These are phyloP conservation scores for Wickerhamomyces bisporus DNA, from an alignment of 805 yeast genomes.

Conservation along the genomic window DNA sequence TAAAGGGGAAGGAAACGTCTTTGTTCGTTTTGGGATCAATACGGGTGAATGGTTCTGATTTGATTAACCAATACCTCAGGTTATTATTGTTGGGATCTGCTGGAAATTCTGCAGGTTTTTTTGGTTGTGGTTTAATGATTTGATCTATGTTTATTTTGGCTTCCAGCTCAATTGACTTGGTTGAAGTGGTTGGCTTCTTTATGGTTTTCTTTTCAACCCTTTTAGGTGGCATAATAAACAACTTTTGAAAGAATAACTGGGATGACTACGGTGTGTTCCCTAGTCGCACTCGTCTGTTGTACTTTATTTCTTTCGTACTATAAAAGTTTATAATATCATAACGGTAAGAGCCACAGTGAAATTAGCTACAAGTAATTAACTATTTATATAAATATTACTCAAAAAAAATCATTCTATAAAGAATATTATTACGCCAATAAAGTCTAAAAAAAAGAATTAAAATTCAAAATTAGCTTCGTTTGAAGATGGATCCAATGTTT, in stretches of 20 bases:
- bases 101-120: conserved; percentile 29
- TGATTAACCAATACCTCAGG: conserved; percentile 46
- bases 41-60: conserved; percentile 49
- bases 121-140: conserved; percentile 23
- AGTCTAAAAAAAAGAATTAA: too few species aligned
- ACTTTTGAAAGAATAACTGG: not conserved
- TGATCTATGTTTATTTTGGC: not conserved
- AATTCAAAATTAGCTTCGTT: not conserved
- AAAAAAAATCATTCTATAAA: too few species aligned
- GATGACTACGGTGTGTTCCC: too few species aligned
- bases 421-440: too few species aligned
- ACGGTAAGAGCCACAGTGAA: not conserved
- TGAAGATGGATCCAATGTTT: not conserved
- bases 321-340: too few species aligned
- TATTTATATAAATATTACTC: too few species aligned
- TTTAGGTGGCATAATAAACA: conserved; percentile 5
- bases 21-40: conserved; percentile 41
- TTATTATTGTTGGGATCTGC: conserved; percentile 22
- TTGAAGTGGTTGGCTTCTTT: conserved; percentile 1
- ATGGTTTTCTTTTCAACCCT: conserved; percentile 3
- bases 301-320: too few species aligned
- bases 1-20: conserved; percentile 45
- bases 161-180: not conserved
- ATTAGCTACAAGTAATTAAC: too few species aligned
- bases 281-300: too few species aligned